Conservation (phyloP, 352 stramenopile species). For the Globisporangium irregulare region DNA sequence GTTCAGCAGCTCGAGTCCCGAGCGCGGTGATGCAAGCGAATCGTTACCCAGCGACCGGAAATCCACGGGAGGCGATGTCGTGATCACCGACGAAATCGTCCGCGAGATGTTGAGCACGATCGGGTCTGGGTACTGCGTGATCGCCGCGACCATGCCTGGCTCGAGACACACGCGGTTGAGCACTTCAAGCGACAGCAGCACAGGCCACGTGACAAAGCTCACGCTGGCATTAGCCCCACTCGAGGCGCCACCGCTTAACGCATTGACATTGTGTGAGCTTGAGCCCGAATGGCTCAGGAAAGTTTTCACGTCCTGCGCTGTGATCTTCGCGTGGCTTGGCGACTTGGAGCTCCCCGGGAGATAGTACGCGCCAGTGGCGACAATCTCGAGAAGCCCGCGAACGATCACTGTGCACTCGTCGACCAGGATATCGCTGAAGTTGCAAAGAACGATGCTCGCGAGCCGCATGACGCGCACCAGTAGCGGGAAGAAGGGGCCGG, state of each 20-base stretch:
- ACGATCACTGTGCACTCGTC: constrained; percentile 68
- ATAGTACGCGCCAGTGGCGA: constrained; percentile 73
- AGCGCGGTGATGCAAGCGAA: constrained; percentile 39
- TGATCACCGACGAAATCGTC: constrained; percentile 75
- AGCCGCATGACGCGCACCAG: constrained; percentile 83
- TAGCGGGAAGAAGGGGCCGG: constrained; percentile 67
- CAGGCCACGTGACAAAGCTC: constrained; percentile 84
- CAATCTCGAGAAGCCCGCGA: constrained; percentile 64
- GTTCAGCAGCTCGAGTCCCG: constrained; percentile 76
- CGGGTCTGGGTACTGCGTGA: constrained; percentile 55
- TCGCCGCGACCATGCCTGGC: constrained; percentile 61
- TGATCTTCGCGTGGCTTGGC: constrained; percentile 47
- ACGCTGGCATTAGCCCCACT: constrained; percentile 23
- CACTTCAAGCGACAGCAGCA: constrained; percentile 79
- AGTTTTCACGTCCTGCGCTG: constrained; percentile 60
- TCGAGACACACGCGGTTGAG: constrained; percentile 73
- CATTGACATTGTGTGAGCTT: constrained; percentile 21
- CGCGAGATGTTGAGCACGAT: constrained; percentile 55
- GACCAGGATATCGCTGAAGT: constrained; percentile 69
- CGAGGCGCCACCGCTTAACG: constrained; percentile 17
- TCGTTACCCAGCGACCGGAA: constrained; percentile 53
- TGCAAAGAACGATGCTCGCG: constrained; percentile 65
- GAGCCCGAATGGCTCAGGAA: constrained; percentile 44
- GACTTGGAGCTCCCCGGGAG: constrained; percentile 50
- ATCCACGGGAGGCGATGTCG: constrained; percentile 70